Conservation (phyloP, 352 stramenopile species). For the Phytophthora rubi region DNA sequence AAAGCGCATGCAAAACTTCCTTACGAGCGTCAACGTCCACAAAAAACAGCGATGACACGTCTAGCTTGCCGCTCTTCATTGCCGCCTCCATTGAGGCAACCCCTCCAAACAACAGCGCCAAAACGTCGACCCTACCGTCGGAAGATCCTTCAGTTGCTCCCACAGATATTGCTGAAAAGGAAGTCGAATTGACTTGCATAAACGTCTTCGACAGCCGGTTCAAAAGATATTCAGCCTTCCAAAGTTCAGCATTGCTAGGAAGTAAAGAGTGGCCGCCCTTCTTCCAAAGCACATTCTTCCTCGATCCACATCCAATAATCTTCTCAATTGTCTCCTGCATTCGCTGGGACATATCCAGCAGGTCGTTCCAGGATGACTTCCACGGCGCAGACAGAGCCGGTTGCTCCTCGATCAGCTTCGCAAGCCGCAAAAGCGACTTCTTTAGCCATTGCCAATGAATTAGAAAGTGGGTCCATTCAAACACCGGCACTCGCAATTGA, state of each 20-base stretch:
- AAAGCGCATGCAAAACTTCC: slow-evolving; percentile 79
- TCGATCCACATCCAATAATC: slow-evolving; percentile 64
- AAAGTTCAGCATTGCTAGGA: slow-evolving; percentile 65
- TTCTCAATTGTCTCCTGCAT: slow-evolving; percentile 76
- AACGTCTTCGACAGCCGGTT: slow-evolving; percentile 69
- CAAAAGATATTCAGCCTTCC: slow-evolving; percentile 75
- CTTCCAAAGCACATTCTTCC: slow-evolving; percentile 94
- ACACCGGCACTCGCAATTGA: slow-evolving; percentile 54
- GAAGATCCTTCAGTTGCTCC: slow-evolving; percentile 11
- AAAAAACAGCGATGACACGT: slow-evolving; percentile 82
- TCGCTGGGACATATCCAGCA: slow-evolving; percentile 76
- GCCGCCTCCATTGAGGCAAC: slow-evolving; percentile 76
- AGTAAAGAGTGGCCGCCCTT: slow-evolving; percentile 86
- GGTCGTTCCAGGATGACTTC: slow-evolving; percentile 44
- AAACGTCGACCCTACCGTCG: slow-evolving; percentile 66
- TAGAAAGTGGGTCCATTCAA: slow-evolving; percentile 86
- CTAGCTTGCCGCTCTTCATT: slow-evolving; percentile 78
- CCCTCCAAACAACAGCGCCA: slow-evolving; percentile 79
- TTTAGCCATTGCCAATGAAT: slow-evolving; percentile 85
- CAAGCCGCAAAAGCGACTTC: slow-evolving; percentile 60
- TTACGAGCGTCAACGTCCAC: slow-evolving; percentile 67
- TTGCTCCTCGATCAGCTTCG: slow-evolving; percentile 28
- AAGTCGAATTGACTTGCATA: slow-evolving; percentile 54
- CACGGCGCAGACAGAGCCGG: slow-evolving; percentile 11
- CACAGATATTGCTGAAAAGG: slow-evolving; percentile 33